A percentile compares a stretch with the other conserved stretches of the same genome.
These are phyloP conservation scores for Macrophomina phaseolina DNA, from an alignment of 2,329 filamentous ascomycete species.

Conservation along the genomic window DNA sequence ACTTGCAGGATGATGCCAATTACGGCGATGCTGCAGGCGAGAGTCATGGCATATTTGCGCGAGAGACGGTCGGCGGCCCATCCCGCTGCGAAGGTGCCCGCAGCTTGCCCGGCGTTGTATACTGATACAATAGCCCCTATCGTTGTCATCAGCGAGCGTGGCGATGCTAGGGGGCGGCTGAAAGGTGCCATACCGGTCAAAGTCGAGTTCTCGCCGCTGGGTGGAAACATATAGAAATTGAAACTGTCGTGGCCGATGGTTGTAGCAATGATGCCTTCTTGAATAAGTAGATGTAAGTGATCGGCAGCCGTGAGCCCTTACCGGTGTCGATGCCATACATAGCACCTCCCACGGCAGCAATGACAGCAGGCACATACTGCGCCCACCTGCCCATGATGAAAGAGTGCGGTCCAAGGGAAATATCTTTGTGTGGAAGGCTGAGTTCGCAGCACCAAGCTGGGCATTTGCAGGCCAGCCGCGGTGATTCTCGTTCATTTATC, in stretches of 20 bases:
- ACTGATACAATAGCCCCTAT: constrained; percentile 7
- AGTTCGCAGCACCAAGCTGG: background rate
- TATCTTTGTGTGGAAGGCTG: too few species aligned
- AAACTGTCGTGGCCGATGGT: background rate
- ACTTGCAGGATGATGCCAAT: constrained; percentile 7
- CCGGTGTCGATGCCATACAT: background rate
- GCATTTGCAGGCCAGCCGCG: background rate
- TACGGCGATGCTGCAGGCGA: constrained; percentile 6
- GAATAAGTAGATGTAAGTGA: background rate
- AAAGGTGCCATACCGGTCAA: background rate
- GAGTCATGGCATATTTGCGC: constrained; percentile 30
- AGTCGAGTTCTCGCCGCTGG: background rate
- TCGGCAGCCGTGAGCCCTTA: background rate
- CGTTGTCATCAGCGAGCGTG: too few species aligned
- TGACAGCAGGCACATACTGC: background rate
- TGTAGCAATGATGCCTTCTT: background rate
- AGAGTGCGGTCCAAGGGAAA: background rate
- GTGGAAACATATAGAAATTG: background rate
- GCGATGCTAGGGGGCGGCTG: background rate
- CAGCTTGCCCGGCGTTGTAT: constrained; percentile 9
- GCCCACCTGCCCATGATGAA: background rate
- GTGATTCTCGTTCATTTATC: background rate
- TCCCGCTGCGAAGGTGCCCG: background rate
- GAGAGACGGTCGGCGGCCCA: constrained; percentile 29
- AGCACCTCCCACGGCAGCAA: background rate